Base-by-base conservation (phyloP, 1,139 yeast species). In the Scheffersomyces quercinus region DNA sequence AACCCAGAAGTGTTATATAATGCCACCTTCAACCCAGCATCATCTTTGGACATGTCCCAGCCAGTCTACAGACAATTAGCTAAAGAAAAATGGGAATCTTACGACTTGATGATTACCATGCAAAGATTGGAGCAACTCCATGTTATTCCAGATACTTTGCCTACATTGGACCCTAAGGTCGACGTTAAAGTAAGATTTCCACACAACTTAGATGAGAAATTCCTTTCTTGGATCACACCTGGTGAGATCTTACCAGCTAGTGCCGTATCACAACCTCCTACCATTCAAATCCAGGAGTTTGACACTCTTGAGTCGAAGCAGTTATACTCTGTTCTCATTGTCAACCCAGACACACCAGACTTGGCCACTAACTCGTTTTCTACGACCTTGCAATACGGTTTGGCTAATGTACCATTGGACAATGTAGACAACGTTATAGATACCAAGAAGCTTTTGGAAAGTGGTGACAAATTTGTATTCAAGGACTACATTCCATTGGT, bases 271-370 rank as follows among this genome's bases (percentile, higher is more conserved):
- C 77, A 79, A 54, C 87, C 91, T 14, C 99, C 99, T 31, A 75
- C 81, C 20, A 70, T 93, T 44, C 76, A 81, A 59, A 73, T 93
- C 38, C 87, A 85, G 57, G 93, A 88, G 60, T 91, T 82, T 60
- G 88, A 85, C 34, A 49, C 56, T 26, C 49, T 58, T 4, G 71
- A 70, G 33, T 66, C 67, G 5, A 70, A 78, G 42, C 69, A 65
- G 36, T 68, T 81, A 44, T 93, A 89, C 67, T 82, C 97, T 1
- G 76, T 91, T 8, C 64, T 91, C 38, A 67, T 93, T 44, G 95
- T 93, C 15, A 93, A 93, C 62, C 97, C 98, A 20, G 99, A 93
- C 64, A 82, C 85, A 40, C 97, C 98, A 24, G 90, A 91, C 57
- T 62, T 88, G 45, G 72, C 66, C 35, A 74, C 68, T 30, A 91